Evolutionary conservation across 2,329 filamentous ascomycete species (phyloP).

Genomic region (Lachnellula occidentalis): DNA sequence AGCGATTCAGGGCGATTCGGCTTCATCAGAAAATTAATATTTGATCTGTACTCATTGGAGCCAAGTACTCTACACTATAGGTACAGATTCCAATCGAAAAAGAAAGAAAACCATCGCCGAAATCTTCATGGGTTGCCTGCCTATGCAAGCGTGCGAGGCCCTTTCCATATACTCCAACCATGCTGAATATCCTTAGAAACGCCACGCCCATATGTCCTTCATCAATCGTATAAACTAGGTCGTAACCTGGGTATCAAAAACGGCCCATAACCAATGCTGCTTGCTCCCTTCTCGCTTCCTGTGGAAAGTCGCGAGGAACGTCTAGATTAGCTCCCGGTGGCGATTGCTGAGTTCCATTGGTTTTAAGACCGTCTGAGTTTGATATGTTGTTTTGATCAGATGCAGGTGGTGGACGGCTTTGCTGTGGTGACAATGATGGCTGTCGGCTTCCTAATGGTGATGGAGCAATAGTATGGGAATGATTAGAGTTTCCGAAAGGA

Average conservation of each 20-base stretch:
- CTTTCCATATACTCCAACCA: slow-evolving; percentile 17
- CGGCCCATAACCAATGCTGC: slow-evolving; percentile 21
- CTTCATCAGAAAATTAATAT: neutral
- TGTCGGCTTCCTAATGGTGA: slow-evolving; percentile 31
- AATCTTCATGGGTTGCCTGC: slow-evolving; percentile 14
- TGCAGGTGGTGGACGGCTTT: slow-evolving; percentile 17
- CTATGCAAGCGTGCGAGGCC: slow-evolving; percentile 16
- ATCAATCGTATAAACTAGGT: slow-evolving; percentile 21
- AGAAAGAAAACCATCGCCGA: slow-evolving; percentile 9
- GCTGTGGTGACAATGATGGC: slow-evolving; percentile 29
- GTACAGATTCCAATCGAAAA: slow-evolving; percentile 16
- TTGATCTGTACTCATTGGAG: neutral
- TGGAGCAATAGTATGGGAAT: slow-evolving; percentile 27
- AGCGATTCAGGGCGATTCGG: too few species aligned
- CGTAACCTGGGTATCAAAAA: slow-evolving; percentile 14
- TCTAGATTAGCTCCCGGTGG: slow-evolving; percentile 16
- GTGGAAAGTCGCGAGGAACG: slow-evolving; percentile 20
- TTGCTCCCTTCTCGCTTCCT: slow-evolving; percentile 22
- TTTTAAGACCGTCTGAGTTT: slow-evolving; percentile 10
- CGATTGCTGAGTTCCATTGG: slow-evolving; percentile 19
- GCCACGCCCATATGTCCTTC: slow-evolving; percentile 22
- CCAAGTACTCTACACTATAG: slow-evolving; percentile 22
- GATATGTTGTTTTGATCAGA: slow-evolving; percentile 12
- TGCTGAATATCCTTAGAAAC: slow-evolving; percentile 14
- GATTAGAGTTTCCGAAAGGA: slow-evolving; percentile 25